These are phyloP conservation scores for Pneumocystis oryctolagi DNA, from an alignment of 1,139 yeast species.

Conservation along the genomic window DNA sequence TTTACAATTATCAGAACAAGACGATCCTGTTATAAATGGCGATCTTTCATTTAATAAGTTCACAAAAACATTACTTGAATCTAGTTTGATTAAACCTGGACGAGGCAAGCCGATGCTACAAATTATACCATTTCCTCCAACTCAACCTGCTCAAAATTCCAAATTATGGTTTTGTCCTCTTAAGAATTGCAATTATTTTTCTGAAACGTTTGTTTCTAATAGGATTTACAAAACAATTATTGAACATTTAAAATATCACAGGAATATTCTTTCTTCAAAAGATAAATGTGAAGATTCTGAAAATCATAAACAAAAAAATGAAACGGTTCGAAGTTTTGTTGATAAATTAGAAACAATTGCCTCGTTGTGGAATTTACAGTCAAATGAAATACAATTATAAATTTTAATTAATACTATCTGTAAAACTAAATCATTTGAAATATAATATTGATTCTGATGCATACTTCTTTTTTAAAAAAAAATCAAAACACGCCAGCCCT, in stretches of 20 bases:
- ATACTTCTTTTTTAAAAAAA: not conserved
- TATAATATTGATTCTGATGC: not conserved
- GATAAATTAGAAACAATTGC: not conserved
- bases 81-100: not conserved
- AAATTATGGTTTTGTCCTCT: not conserved
- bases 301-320: not conserved
- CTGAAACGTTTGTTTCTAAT: not conserved
- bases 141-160: not conserved
- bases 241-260: not conserved
- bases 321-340: not conserved
- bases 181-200: not conserved
- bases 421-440: not conserved
- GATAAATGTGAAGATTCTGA: not conserved
- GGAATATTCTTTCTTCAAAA: not conserved
- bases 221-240: not conserved
- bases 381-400: not conserved
- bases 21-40: not conserved
- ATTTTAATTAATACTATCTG: not conserved
- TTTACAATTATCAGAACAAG: not conserved
- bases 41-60: not conserved
- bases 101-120: not conserved
- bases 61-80: not conserved
- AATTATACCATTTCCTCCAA: not conserved
- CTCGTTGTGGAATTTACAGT: not conserved
- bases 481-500: conserved; percentile 10